Base-by-base conservation (phyloP, 1,284 basidiomycete species). In the Hypsizygus ulmarius region DNA sequence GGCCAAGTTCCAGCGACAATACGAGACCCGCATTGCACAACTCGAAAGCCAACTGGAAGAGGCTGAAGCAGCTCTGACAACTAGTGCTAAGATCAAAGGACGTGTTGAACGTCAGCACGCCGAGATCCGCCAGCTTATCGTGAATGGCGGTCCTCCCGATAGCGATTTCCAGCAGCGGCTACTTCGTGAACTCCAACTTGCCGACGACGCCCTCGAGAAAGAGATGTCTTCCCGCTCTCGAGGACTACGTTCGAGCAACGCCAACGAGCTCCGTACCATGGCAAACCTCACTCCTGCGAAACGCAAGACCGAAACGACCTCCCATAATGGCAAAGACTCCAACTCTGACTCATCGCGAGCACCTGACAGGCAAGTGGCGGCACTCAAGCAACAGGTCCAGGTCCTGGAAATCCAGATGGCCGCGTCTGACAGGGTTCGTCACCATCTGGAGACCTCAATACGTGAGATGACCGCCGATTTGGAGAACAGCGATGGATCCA, bases 351-450 rank as follows among this genome's bases (percentile, higher is more conserved):
- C 68, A 5, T 63, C 71, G 19, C 69, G 72, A 25, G 69, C 74
- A 5, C 56, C 73, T 11, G 75, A 79, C 21, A 72, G 69, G 38
- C 74, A 81, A 51, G 73, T 82, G 36, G 68, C 69, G 45, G 73
- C 72, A 9, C 74, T 87, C 40, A 80, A 78, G 52, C 81, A 84
- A 53, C 83, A 87, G 47, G 75, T 87, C 1, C 79, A 85, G 50
- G 71, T 79, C 14, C 71, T 87, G n/a, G 83, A 86, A 59, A 68
- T 87, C 28, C 81, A 82, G 60, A 84, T 87, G 73, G 77, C 75
- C 6, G 81, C 82, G 10, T 84, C 82, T 0, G 80, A 82, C 30
- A 77, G 84, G 12, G 81, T 88, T 45, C 71, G 84, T 28, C 77
- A 77, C 42, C 84, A 88, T 57, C 70, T 87, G 8, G 82, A 87